A percentile compares a stretch with the other conserved stretches of the same genome.
Evolutionary conservation across 169 alveolate species (phyloP).

Genomic region (Cryptosporidium sp.): DNA sequence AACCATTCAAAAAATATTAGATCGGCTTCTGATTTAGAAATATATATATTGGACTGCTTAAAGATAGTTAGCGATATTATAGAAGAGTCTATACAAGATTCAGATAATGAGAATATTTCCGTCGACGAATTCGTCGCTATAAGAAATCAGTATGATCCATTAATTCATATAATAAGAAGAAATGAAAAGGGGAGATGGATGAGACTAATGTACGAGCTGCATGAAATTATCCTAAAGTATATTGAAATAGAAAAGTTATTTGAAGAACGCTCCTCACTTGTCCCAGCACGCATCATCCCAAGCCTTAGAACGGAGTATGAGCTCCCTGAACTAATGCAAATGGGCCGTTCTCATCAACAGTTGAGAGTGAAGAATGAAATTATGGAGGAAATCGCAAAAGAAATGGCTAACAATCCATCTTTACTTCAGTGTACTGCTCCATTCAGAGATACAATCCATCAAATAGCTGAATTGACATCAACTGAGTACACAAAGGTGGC

Average conservation of each 20-base stretch:
- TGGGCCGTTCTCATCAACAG: conserved; percentile 72
- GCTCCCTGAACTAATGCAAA: conserved; percentile 23
- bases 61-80: conserved; percentile 20
- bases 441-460: conserved; percentile 53
- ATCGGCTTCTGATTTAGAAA: conserved; percentile 29
- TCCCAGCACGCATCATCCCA: conserved; percentile 58
- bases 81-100: conserved; percentile 42
- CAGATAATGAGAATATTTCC: conserved; percentile 1
- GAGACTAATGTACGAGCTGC: conserved; percentile 60
- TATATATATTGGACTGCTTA: conserved; percentile 31
- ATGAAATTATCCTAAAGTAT: conserved; percentile 25
- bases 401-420: conserved; percentile 56
- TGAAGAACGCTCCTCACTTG: conserved; percentile 55
- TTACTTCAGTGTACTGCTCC: conserved; percentile 63
- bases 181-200: conserved; percentile 70
- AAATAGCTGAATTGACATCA: conserved; percentile 56
- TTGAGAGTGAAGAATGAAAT: conserved; percentile 52
- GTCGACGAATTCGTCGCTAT: conserved; percentile 45
- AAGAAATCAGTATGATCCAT: conserved; percentile 46
- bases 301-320: conserved; percentile 49
- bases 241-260: conserved; percentile 55
- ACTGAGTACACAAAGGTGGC: conserved; percentile 52
- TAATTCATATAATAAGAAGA: conserved; percentile 45
- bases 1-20: conserved; percentile 14
- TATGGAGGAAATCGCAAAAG: conserved; percentile 55